phyloP scores from a whole-genome alignment of 169 alveolate species.

The Plasmodium blacklocki region DNA sequence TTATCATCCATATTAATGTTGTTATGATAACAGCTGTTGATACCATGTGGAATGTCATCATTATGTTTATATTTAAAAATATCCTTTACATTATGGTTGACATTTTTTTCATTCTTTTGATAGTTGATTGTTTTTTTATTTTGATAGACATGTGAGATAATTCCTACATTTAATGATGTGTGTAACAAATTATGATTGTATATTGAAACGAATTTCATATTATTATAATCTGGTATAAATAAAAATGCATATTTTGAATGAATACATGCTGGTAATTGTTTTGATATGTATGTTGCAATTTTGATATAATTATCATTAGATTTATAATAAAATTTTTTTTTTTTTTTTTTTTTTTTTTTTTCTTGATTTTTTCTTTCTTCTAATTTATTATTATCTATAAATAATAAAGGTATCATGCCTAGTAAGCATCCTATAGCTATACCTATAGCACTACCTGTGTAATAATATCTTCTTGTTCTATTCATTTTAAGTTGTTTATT shows the following conservation, averaged over 20 bases:
- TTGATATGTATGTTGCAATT: conserved; percentile 19
- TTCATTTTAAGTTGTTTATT: conserved; percentile 72
- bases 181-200: conserved; percentile 5
- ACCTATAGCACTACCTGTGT: conserved; percentile 69
- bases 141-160: conserved; percentile 23
- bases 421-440: conserved; percentile 65
- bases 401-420: conserved; percentile 60
- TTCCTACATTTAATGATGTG: conserved; percentile 14
- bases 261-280: conserved; percentile 11
- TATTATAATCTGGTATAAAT: conserved; percentile 24
- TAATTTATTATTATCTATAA: conserved; percentile 64
- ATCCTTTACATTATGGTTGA: neutral
- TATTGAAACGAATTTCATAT: neutral
- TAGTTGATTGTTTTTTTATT: conserved; percentile 37
- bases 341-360: conserved; percentile 44
- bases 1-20: neutral
- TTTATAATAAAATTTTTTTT: conserved; percentile 3
- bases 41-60: neutral
- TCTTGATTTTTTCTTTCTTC: conserved; percentile 62
- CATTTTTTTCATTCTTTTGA: neutral
- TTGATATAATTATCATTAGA: conserved; percentile 1
- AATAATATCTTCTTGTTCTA: conserved; percentile 53
- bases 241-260: conserved; percentile 65
- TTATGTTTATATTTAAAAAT: neutral
- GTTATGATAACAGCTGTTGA: neutral